Evolutionary conservation across 208 protist species (phyloP), one percentile per base, ranked within the genome.

Genomic region (Crithidia expoeki): DNA sequence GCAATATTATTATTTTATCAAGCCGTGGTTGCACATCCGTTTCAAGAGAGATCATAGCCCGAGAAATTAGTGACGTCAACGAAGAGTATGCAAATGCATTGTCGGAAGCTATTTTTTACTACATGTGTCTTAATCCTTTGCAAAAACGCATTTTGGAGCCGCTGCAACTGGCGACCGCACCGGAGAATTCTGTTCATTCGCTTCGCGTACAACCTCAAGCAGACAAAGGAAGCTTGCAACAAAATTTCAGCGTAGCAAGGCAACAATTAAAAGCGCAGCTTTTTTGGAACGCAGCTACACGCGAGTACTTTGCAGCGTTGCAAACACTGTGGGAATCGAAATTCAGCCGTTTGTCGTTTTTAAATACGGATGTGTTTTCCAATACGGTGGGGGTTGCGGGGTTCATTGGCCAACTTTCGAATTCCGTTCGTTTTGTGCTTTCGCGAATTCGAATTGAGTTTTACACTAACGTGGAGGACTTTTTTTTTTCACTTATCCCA

Each of bases 361-460:
- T 94, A 33, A 80, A 88, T 61, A 76, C 80, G 17, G 74, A 79
- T 6, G 68, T 68, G 7, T 51, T 58, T 44, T 17, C 77, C 16
- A 69, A 73, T 52, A 73, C 61, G 55, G 89, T 81, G 6, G 65
- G 81, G 30, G 85, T 90, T 1, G 68, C 68, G 4, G 38, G 36
- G n/a, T 94, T 94, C 83, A 21, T 93, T 30, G 40, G 57, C 30
- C 83, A 94, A 51, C 17, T 94, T 19, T 74, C 34, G 16, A 79
- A 47, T 25, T 86, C 85, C 17, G 79, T 94, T 73, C 69, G 74
- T 33, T 81, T 86, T 10, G 85, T 81, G 7, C 78, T 96, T 67
- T 84, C 89, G n/a, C 62, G 82, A 25, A 83, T 96, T 49, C 79
- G 88, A 52, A 81, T 96, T 38, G 92, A 94, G 59, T 92, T 96